Conservation (phyloP, 2,329 filamentous ascomycete genomes). For the Aspergillus sp. region DNA sequence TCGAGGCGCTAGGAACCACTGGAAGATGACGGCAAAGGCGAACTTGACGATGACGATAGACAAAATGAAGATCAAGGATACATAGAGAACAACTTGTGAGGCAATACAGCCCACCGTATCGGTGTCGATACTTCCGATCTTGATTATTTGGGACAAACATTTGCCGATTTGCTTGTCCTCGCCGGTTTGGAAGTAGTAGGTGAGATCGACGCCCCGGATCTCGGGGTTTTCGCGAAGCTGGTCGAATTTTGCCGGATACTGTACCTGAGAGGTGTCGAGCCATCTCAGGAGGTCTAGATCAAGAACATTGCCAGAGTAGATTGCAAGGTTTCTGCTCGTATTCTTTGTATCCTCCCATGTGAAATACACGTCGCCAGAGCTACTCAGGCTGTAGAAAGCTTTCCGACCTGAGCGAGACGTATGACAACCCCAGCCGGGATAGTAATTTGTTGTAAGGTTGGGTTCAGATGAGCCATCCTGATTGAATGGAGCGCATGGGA, state of each 20-base stretch:
- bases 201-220: conserved; percentile 83
- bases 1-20: conserved; percentile 89
- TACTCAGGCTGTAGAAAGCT: conserved; percentile 71
- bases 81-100: conserved; percentile 93
- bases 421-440: conserved; percentile 85
- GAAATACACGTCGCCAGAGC: conserved; percentile 86
- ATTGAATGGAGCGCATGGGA: conserved; percentile 87
- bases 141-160: conserved; percentile 91
- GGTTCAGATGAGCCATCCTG: conserved; percentile 83
- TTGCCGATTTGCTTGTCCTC: conserved; percentile 78
- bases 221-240: conserved; percentile 70
- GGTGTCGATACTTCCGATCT: conserved; percentile 92
- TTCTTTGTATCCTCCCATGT: conserved; percentile 95
- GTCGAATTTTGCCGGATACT: conserved; percentile 73
- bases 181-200: conserved; percentile 77
- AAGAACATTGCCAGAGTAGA: conserved; percentile 91
- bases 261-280: conserved; percentile 82
- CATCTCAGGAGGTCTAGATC: conserved; percentile 85
- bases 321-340: conserved; percentile 80
- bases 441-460: conserved; percentile 72
- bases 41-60: conserved; percentile 86
- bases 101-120: conserved; percentile 97
- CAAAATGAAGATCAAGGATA: conserved; percentile 87
- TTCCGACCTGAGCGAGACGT: conserved; percentile 68
- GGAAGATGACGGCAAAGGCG: conserved; percentile 82